Evolutionary conservation across 768 basidiomycete genomes (phyloP), one percentile per base, ranked within the genome.

Genomic region (Cyclocybe cylindracea): DNA sequence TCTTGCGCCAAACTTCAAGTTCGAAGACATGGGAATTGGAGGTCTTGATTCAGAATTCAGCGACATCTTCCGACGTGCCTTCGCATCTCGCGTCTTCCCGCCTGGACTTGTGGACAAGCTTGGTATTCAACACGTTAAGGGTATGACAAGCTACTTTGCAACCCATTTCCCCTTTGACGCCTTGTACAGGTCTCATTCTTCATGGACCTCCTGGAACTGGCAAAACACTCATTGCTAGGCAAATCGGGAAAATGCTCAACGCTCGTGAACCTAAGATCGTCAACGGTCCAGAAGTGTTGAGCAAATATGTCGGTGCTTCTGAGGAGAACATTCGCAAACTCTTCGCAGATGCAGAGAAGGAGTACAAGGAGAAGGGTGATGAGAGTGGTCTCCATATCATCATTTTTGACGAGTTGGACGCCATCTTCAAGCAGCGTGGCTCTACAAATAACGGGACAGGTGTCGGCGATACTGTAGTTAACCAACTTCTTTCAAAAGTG

Each of bases 21-120:
- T 99, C 56, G 91, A 96, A 64, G 97, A 99, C 68, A 98, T 99
- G 96, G 97, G 97, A 13, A 98, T 99, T 62, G 97, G 97, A 63
- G 97, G 97, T 63, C 77, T 99, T 33, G 97, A 99, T 67, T 78
- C 84, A 7, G 97, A 99, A 66, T 99, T 99, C 66, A 84, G 84
- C 50, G 87, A 93, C 39, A 99, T 99, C 64, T 99, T 99, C 78
- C 91, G 97, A 66, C 89, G 97, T 63, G 97, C 97, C 0, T 99
- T 99, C 66, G 95, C 97, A 0, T 93, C 90, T 43, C 92, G 97
- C 41, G 94, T 99, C n/a, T 99, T 98, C 72, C 97, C 97, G 37
- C 95, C 95, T 0, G 93, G 84, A 0, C 81, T 98, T 2, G 94
- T 99, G 4, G 96, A 98, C 62, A 98, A 96, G 72, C 84, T 99